These are phyloP conservation scores for Tetrapisispora fleetii DNA, from an alignment of 805 yeast genomes.

Conservation along the genomic window DNA sequence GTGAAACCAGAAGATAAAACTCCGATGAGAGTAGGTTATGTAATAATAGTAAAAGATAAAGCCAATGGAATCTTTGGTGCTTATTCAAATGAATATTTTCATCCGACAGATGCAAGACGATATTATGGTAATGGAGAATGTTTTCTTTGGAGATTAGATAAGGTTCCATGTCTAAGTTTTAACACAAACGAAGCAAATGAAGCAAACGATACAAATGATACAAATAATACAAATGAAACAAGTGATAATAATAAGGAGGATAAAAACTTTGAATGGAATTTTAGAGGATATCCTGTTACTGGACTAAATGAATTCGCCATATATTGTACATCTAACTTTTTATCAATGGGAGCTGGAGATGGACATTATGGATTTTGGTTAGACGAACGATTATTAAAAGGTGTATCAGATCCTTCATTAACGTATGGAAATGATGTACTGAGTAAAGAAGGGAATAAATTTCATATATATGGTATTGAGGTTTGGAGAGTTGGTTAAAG, in stretches of 20 bases:
- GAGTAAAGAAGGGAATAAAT: constrained; percentile 49
- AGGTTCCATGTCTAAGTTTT: constrained; percentile 19
- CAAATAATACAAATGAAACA: constrained; percentile 16
- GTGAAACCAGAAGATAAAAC: constrained; percentile 37
- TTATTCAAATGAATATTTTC: constrained; percentile 61
- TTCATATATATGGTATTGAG: constrained; percentile 68
- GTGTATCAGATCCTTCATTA: constrained; percentile 67
- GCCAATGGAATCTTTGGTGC: constrained; percentile 65
- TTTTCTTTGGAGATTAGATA: constrained; percentile 75
- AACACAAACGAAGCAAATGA: constrained; percentile 2
- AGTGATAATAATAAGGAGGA: constrained; percentile 2
- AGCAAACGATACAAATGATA: background rate
- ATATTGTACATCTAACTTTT: constrained; percentile 65
- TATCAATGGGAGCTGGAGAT: constrained; percentile 85
- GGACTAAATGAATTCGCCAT: constrained; percentile 80
- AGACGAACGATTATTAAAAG: constrained; percentile 61
- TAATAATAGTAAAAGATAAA: constrained; percentile 61
- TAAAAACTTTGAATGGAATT: constrained; percentile 32
- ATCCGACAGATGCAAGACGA: constrained; percentile 59
- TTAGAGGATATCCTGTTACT: constrained; percentile 79
- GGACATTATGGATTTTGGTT: constrained; percentile 91
- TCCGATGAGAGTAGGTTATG: constrained; percentile 52
- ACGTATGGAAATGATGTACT: constrained; percentile 88
- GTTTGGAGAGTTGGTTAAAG: constrained; percentile 65
- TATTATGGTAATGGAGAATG: constrained; percentile 95